Base-by-base conservation (phyloP, 306 rosid species). In the Ormosia emarginata region DNA sequence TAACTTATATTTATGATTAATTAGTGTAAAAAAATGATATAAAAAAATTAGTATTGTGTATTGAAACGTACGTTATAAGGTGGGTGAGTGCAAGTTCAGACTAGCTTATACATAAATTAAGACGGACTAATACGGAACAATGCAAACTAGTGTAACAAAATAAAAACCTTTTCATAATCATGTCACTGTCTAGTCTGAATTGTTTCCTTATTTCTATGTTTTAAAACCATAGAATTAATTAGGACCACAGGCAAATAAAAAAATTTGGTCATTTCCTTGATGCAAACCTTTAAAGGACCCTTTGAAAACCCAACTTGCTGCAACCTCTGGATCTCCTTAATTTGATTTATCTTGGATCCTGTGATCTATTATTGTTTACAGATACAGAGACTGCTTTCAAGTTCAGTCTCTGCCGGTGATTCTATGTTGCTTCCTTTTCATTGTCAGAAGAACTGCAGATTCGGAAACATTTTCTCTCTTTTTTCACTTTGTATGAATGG, bases 311-410 rank as follows among this genome's bases (percentile, higher is more conserved):
- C 40, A 56, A 57, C n/a, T 73, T 46, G 80, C 75, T 67, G 73
- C 24, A 24, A 24, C 24, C 24, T 24, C 24, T 24, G 24, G 24
- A 1, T 24, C 57, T 67, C n/a, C 80, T 24, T 24, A 24, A 24
- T 85, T 85, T 74, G 80, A 84, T 69, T 36, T 68, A 58, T 80
- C 89, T 91, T 91, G 94, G 92, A 91, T 91, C 96, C 44, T 75
- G 92, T 80, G 87, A 79, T 53, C 64, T 58, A 74, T 75, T 79
- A 67, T 80, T 85, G 85, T 78, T 57, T 17, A 62, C 18, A 41
- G 53, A 46, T 62, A 62, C 82, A 81, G 55, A 64, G 77, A 75
- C 80, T 85, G 81, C 81, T 83, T 41, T 58, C 87, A 74, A 71
- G 17, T 69, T 81, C 81, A 88, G 85, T 70, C 83, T 78, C 83